Evolutionary conservation across 2,329 filamentous ascomycete species (phyloP).

Genomic region (Fusarium acutatum): DNA sequence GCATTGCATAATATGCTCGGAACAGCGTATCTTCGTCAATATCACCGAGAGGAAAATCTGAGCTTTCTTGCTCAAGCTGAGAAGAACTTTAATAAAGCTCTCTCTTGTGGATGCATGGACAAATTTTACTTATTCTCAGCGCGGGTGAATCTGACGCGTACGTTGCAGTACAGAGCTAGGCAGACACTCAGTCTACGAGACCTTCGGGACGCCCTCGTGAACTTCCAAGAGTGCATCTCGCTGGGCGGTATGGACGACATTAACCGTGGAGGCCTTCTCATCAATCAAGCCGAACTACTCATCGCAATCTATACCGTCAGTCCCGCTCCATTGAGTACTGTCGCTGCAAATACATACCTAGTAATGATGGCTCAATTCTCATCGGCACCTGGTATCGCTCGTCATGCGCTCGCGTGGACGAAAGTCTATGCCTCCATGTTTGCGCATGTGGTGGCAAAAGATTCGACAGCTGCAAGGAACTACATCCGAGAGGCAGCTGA

Average conservation of each 20-base stretch:
- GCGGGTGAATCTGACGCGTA: not conserved
- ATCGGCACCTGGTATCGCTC: not conserved
- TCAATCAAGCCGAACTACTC: not conserved
- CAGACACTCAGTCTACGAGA: not conserved
- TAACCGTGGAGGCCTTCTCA: not conserved
- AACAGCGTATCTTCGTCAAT: not conserved
- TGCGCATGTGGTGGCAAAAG: not conserved
- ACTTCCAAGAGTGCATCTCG: not conserved
- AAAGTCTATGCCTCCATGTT: not conserved
- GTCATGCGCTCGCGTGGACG: not conserved
- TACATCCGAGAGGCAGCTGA: not conserved
- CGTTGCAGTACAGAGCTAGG: not conserved
- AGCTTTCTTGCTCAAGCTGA: not conserved
- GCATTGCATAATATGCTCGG: not conserved
- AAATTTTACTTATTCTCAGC: not conserved
- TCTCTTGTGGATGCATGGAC: not conserved
- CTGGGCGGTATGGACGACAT: not conserved
- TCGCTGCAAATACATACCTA: not conserved
- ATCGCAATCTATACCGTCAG: not conserved
- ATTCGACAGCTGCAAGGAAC: not conserved
- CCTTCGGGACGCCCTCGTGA: not conserved
- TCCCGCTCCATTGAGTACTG: accelerated
- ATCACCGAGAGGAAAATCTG: not conserved
- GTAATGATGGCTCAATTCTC: not conserved
- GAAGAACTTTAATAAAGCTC: not conserved